A percentile compares a stretch with the other conserved stretches of the same genome.
Evolutionary conservation across 306 rosid genomes (phyloP).

Genomic region (Lotus japonicus): DNA sequence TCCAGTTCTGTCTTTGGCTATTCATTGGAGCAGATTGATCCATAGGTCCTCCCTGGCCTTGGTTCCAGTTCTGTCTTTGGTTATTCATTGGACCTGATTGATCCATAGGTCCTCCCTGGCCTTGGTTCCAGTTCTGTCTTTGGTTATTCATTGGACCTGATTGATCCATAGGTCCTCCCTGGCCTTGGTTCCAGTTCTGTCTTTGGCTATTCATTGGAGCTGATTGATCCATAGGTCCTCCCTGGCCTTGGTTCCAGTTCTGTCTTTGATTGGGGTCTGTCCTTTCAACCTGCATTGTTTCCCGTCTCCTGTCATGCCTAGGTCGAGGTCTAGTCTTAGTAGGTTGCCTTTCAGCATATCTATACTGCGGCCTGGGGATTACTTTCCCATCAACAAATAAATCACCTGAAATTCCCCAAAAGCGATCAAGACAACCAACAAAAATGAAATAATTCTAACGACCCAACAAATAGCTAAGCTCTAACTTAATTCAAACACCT

Average conservation of each 20-base stretch:
- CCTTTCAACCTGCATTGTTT: conserved; percentile 63
- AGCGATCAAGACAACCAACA: conserved; percentile 5
- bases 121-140: conserved; percentile 40
- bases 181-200: conserved; percentile 41
- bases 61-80: conserved; percentile 43
- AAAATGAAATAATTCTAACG: background rate
- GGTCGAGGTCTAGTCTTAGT: conserved; percentile 69
- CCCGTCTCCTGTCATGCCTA: conserved; percentile 61
- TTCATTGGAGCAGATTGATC: no score
- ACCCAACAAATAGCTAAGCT: conserved; percentile 1
- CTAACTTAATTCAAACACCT: background rate
- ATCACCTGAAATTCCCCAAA: conserved; percentile 51
- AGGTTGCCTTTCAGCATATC: conserved; percentile 53
- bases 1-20: conserved; percentile 42
- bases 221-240: conserved; percentile 35
- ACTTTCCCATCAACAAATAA: conserved; percentile 80
- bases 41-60: conserved; percentile 34
- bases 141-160: conserved; percentile 27
- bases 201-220: no score
- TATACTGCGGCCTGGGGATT: conserved; percentile 81
- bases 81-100: no score
- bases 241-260: conserved; percentile 38
- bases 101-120: conserved; percentile 37
- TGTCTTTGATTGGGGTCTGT: conserved; percentile 42
- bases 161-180: conserved; percentile 36